Percentiles rank a stretch among this genome's conserved stretches.
These are phyloP conservation scores for Calocybe cyanea DNA, from an alignment of 768 basidiomycete species.

Conservation along the genomic window DNA sequence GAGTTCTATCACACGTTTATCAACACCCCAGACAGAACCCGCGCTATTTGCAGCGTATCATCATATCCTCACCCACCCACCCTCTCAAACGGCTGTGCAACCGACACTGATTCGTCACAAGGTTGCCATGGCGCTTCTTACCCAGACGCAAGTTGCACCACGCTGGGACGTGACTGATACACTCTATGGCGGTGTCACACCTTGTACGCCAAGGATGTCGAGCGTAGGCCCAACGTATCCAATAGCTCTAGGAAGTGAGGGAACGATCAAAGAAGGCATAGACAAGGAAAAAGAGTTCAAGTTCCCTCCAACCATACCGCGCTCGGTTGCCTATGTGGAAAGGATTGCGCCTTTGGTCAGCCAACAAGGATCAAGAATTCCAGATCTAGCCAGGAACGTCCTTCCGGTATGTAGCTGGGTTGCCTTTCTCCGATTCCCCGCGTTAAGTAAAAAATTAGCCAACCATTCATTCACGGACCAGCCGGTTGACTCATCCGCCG, in stretches of 20 bases:
- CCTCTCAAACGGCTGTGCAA: constrained; percentile 40
- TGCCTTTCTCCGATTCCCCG: not conserved
- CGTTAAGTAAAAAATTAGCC: constrained; percentile 30
- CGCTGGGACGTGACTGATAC: constrained; percentile 72
- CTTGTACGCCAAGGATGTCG: constrained; percentile 58
- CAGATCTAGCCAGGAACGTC: constrained; percentile 60
- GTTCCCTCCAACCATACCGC: constrained; percentile 44
- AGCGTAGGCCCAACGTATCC: constrained; percentile 68
- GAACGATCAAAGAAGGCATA: constrained; percentile 23
- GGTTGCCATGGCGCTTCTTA: constrained; percentile 69
- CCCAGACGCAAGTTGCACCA: constrained; percentile 49
- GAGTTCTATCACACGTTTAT: constrained; percentile 24
- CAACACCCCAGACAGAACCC: constrained; percentile 57
- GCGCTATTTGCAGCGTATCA: constrained; percentile 70
- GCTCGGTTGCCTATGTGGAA: constrained; percentile 39
- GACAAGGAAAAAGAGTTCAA: constrained; percentile 49
- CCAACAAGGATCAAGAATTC: constrained; percentile 61
- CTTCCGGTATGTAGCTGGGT: constrained; percentile 51
- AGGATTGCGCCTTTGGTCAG: constrained; percentile 62
- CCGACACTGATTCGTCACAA: constrained; percentile 66
- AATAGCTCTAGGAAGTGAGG: constrained; percentile 35
- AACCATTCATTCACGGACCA: constrained; percentile 54
- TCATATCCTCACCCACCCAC: constrained; percentile 71
- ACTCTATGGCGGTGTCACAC: constrained; percentile 53
- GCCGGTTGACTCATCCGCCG: constrained; percentile 62